These are phyloP conservation scores for Chenopodium quinoa DNA, from an alignment of 148 eudicot species.

Conservation along the genomic window DNA sequence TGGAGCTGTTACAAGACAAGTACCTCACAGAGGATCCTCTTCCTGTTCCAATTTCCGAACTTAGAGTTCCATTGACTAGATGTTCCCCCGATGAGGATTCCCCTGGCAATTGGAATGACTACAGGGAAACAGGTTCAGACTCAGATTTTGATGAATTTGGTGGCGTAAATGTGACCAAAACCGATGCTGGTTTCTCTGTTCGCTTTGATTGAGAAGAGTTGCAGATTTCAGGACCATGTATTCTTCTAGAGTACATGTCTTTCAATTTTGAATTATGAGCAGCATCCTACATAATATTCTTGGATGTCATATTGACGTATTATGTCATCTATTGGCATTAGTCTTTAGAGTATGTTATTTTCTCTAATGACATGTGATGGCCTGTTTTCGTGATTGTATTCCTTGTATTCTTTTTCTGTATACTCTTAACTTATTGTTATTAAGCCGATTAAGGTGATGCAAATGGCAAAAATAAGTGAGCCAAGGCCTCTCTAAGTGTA, in stretches of 20 bases:
- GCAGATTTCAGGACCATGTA: constrained; percentile 15
- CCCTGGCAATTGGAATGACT: constrained; percentile 41
- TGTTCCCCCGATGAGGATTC: constrained; percentile 47
- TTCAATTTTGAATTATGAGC: constrained; percentile 16
- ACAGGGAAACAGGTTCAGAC: constrained; percentile 53
- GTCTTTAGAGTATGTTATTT: neutral
- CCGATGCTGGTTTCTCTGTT: constrained; percentile 59
- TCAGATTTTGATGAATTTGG: constrained; percentile 84
- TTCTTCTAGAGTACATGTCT: neutral
- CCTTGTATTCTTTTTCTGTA: neutral
- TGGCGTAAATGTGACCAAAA: constrained; percentile 44
- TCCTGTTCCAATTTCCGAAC: constrained; percentile 59
- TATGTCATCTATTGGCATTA: neutral
- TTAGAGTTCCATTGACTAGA: constrained; percentile 57
- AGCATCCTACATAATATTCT: constrained; percentile 6
- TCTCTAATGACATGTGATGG: neutral
- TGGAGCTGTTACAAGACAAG: constrained; percentile 83
- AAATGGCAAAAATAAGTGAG: neutral
- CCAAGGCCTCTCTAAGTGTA: no score
- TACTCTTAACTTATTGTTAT: neutral
- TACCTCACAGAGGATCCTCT: constrained; percentile 79
- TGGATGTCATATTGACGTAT: constrained; percentile 5
- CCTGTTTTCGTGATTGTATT: neutral
- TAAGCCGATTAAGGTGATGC: neutral
- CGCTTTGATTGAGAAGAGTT: constrained; percentile 50